Conservation (phyloP, 164 flowering plant genomes). For the Dillenia turbinata region DNA sequence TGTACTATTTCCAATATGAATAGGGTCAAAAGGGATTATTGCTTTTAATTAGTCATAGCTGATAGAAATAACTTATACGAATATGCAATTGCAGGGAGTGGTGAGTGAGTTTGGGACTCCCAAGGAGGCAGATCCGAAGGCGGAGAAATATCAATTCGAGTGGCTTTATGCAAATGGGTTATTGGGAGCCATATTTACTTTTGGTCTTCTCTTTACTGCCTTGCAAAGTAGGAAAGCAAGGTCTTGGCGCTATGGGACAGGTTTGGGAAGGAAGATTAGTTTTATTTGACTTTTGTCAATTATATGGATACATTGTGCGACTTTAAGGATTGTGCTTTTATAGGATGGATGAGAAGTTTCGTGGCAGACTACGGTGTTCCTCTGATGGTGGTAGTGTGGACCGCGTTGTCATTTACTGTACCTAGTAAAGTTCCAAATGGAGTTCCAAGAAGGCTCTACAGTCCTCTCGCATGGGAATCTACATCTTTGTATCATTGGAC, state of each 20-base stretch:
- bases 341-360: conserved; percentile 43
- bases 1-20: not conserved
- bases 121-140: conserved; percentile 21
- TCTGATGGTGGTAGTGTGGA: conserved; percentile 46
- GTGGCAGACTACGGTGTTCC: conserved; percentile 61
- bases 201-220: conserved; percentile 47
- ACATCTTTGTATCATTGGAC: conserved; percentile 44
- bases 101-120: conserved; percentile 42
- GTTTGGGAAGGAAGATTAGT: conserved; percentile 15
- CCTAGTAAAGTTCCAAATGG: conserved; percentile 42
- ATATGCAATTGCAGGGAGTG: conserved; percentile 28
- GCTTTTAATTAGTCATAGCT: too few species aligned
- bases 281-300: not conserved
- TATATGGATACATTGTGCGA: not conserved
- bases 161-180: conserved; percentile 55
- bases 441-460: conserved; percentile 50
- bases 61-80: not conserved
- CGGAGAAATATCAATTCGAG: conserved; percentile 27
- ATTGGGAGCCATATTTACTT: conserved; percentile 38
- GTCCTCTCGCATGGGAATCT: conserved; percentile 44
- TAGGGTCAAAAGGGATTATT: too few species aligned
- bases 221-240: conserved; percentile 56
- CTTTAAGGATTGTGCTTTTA: not conserved
- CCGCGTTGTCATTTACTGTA: conserved; percentile 39
- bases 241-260: conserved; percentile 59